Evolutionary conservation across 768 basidiomycete species (phyloP).

Genomic region (Tulasnella sp.): DNA sequence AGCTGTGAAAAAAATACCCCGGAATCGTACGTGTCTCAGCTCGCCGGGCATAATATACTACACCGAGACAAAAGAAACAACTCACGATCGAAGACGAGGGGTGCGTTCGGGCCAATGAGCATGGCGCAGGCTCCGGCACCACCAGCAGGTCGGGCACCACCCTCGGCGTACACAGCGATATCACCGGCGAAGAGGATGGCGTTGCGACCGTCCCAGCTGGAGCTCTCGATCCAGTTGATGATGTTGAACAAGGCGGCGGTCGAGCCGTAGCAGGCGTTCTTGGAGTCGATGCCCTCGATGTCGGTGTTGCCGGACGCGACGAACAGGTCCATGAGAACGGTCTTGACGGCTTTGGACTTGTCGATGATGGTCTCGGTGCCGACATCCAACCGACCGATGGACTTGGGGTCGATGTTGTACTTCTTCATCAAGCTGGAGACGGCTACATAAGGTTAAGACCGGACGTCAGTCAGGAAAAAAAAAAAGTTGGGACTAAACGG

Average conservation of each 20-base stretch:
- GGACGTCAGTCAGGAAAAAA: neutral
- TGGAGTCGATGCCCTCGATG: constrained; percentile 98
- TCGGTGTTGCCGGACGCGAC: constrained; percentile 88
- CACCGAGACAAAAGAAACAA: constrained; percentile 28
- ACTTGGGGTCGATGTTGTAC: constrained; percentile 92
- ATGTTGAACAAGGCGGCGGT: constrained; percentile 99
- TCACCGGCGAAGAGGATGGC: constrained; percentile 96
- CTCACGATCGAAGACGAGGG: constrained; percentile 91
- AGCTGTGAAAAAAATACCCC: constrained; percentile 50
- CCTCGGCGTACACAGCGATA: constrained; percentile 97
- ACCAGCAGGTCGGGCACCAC: constrained; percentile 89
- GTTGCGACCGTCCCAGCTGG: constrained; percentile 95
- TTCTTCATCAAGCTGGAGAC: constrained; percentile 87
- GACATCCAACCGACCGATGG: constrained; percentile 95
- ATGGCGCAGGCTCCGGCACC: constrained; percentile 95
- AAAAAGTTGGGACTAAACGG: neutral
- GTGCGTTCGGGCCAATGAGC: constrained; percentile 94
- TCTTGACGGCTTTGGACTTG: constrained; percentile 99
- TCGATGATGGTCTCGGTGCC: constrained; percentile 99
- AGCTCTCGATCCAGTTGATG: constrained; percentile 95
- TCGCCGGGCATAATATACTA: no score
- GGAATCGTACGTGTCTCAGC: neutral
- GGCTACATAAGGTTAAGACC: constrained; percentile 43
- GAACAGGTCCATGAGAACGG: constrained; percentile 97
- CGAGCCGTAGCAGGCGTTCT: constrained; percentile 98